Percentiles rank a stretch among this genome's conserved stretches.
Conservation (phyloP, 2,329 filamentous ascomycete species). For the Trichoderma hamatum region DNA sequence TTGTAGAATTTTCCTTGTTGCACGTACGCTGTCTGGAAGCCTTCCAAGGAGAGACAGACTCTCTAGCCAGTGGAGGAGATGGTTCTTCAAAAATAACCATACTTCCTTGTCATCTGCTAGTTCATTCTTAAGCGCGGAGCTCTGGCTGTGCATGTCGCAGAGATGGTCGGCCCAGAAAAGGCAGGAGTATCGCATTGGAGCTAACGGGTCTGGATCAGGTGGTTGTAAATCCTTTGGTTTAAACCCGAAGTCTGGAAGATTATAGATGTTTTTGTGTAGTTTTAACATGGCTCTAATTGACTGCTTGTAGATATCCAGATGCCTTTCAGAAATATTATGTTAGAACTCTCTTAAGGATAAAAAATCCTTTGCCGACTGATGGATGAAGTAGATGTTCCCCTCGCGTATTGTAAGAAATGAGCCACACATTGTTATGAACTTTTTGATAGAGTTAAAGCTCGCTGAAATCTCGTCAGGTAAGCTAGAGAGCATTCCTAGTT, state of each 20-base stretch:
- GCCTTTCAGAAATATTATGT: conserved; percentile 31
- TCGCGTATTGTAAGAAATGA: conserved; percentile 42
- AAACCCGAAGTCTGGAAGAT: conserved; percentile 32
- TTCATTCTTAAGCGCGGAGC: too few relatives aligned
- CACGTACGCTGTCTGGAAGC: too few relatives aligned
- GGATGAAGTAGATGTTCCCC: conserved; percentile 42
- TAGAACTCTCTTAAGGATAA: conserved; percentile 40
- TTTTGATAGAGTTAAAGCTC: neutral
- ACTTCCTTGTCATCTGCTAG: too few relatives aligned
- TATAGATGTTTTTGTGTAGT: conserved; percentile 44
- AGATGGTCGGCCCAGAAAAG: conserved; percentile 42
- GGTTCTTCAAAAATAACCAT: too few relatives aligned
- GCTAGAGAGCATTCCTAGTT: neutral
- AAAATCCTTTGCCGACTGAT: conserved; percentile 49
- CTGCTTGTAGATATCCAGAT: conserved; percentile 40
- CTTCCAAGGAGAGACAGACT: too few relatives aligned
- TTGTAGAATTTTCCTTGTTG: too few relatives aligned
- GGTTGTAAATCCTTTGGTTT: conserved; percentile 31
- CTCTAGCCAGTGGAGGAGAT: too few relatives aligned
- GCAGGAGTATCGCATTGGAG: conserved; percentile 33
- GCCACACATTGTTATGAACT: conserved; percentile 37
- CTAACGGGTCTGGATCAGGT: conserved; percentile 30
- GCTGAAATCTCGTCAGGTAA: neutral
- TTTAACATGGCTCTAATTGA: conserved; percentile 41
- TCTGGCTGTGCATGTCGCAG: too few relatives aligned